A percentile compares a stretch with the other conserved stretches of the same genome.
Evolutionary conservation across 768 basidiomycete genomes (phyloP).

Genomic region (Hericium erinaceus): DNA sequence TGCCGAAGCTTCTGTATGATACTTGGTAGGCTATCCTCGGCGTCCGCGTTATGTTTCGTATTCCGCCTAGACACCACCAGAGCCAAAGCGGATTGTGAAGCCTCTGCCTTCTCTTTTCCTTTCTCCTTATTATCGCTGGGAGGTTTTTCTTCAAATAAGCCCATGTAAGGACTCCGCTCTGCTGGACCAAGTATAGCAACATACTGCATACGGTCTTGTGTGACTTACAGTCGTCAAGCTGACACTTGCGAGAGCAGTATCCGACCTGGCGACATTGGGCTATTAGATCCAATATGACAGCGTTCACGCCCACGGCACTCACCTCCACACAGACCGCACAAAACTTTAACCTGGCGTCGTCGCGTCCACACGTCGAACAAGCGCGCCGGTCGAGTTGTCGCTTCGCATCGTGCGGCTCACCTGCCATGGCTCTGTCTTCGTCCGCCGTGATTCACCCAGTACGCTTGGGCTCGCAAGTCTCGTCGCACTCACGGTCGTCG

Average conservation of each 20-base stretch:
- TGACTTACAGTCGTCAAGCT: background rate
- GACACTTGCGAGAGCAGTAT: background rate
- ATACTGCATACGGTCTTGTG: background rate
- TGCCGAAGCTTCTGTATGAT: too few species aligned
- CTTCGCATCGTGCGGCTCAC: background rate
- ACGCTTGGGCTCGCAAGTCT: too few species aligned
- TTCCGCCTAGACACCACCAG: too few species aligned
- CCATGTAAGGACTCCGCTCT: too few species aligned
- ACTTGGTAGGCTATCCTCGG: too few species aligned
- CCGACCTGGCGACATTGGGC: background rate
- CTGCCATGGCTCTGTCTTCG: background rate
- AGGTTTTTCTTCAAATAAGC: too few species aligned
- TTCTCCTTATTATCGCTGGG: too few species aligned
- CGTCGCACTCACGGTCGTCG: too few species aligned
- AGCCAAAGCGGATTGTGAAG: too few species aligned
- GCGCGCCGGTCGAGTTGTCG: background rate
- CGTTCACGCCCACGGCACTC: background rate
- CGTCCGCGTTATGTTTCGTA: too few species aligned
- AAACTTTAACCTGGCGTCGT: background rate
- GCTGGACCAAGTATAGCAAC: too few species aligned
- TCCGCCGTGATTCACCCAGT: background rate
- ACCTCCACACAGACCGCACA: background rate
- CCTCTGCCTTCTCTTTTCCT: too few species aligned
- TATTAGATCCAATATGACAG: background rate
- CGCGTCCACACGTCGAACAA: background rate